These are phyloP conservation scores for Penicillium longicatenatum DNA, from an alignment of 495 filamentous ascomycete species.

Conservation along the genomic window DNA sequence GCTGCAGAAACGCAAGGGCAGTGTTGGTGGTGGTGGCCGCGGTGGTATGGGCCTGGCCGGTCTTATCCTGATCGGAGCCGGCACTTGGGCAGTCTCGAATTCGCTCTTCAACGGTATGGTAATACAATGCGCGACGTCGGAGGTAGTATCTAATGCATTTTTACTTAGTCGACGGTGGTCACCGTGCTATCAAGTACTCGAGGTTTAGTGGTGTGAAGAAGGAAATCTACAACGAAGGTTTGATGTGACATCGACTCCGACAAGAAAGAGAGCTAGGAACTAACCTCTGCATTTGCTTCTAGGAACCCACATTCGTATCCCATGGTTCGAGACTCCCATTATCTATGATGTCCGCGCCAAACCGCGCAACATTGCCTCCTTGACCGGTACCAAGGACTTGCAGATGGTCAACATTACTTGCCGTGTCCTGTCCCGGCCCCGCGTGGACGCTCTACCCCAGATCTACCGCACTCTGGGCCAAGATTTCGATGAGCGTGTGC, in stretches of 20 bases:
- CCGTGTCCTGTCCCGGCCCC: slow-evolving; percentile 93
- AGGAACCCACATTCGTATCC: slow-evolving; percentile 93
- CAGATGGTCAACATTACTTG: slow-evolving; percentile 99
- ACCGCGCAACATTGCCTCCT: slow-evolving; percentile 92
- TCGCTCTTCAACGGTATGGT: slow-evolving; percentile 85
- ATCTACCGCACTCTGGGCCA: slow-evolving; percentile 95
- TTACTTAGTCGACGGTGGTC: slow-evolving; percentile 88
- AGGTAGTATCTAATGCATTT: slow-evolving; percentile 8
- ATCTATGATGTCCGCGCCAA: slow-evolving; percentile 97
- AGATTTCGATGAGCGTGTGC: slow-evolving; percentile 95
- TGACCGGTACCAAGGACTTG: slow-evolving; percentile 97
- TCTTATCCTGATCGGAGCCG: slow-evolving; percentile 65
- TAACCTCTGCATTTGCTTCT: slow-evolving; percentile 17
- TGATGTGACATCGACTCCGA: slow-evolving; percentile 10
- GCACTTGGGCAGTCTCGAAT: slow-evolving; percentile 68
- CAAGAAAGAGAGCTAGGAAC: background rate
- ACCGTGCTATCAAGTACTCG: slow-evolving; percentile 98
- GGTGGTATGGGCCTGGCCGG: slow-evolving; percentile 45
- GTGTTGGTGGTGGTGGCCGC: slow-evolving; percentile 48
- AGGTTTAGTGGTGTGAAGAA: slow-evolving; percentile 91
- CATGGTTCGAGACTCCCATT: slow-evolving; percentile 96
- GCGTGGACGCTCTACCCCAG: slow-evolving; percentile 84
- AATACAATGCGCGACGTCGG: background rate
- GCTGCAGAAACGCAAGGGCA: slow-evolving; percentile 54
- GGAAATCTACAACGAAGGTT: slow-evolving; percentile 96